These are phyloP conservation scores for Dipteronia dyeriana DNA, from an alignment of 345 rosid genomes.

Conservation along the genomic window DNA sequence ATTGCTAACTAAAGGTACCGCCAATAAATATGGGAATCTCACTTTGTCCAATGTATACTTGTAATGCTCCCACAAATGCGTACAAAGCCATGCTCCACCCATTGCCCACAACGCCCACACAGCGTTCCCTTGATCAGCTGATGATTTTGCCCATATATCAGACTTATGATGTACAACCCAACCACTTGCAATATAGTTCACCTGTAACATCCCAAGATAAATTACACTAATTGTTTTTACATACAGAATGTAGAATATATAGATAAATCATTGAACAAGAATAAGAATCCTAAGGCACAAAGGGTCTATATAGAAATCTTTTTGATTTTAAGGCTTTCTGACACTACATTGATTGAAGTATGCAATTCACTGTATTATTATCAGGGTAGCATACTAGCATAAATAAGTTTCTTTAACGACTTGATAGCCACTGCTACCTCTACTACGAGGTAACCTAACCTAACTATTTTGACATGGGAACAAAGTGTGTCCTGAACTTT, in stretches of 20 bases:
- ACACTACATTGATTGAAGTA: neutral
- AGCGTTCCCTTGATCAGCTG: conserved; percentile 71
- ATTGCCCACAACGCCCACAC: conserved; percentile 93
- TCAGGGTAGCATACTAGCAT: neutral
- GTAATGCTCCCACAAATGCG: conserved; percentile 96
- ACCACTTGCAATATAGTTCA: conserved; percentile 80
- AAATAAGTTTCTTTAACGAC: neutral
- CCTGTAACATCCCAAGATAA: conserved; percentile 40
- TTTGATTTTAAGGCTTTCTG: neutral
- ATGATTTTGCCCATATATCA: conserved; percentile 95
- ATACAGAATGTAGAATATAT: neutral
- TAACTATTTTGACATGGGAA: neutral
- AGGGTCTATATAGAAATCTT: conserved; percentile 2
- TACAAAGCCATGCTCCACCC: conserved; percentile 99
- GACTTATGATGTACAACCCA: conserved; percentile 92
- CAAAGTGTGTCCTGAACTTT: neutral
- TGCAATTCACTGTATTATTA: neutral
- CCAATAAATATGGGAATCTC: conserved; percentile 21
- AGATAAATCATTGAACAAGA: neutral
- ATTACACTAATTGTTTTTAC: neutral
- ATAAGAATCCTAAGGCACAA: neutral
- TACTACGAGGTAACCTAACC: neutral
- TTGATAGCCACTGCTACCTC: neutral
- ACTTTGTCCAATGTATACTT: conserved; percentile 79
- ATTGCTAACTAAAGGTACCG: neutral